These are phyloP conservation scores for Blastobotrys proliferans DNA, from an alignment of 1,139 yeast genomes.

Conservation along the genomic window DNA sequence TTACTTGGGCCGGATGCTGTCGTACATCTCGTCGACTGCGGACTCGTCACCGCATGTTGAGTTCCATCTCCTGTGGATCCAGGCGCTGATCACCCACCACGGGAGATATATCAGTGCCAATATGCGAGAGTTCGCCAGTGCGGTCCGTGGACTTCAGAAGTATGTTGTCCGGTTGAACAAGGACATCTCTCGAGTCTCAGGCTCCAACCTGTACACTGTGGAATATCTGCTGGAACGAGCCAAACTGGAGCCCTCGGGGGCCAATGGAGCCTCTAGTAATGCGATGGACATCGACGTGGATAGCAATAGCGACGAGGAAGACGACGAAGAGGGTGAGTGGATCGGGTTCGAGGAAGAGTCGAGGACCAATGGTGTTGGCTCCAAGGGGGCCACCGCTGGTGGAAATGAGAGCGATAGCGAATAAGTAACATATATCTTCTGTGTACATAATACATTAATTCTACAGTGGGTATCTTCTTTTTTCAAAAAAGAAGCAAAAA, in stretches of 20 bases:
- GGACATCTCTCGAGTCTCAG: slow-evolving; percentile 58
- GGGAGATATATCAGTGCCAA: slow-evolving; percentile 68
- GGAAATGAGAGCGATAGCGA: slow-evolving; percentile 5
- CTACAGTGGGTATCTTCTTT: no score
- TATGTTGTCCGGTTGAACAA: slow-evolving; percentile 72
- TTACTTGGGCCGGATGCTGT: slow-evolving; percentile 63
- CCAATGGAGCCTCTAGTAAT: no score
- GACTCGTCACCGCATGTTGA: slow-evolving; percentile 83
- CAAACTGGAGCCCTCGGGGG: slow-evolving; percentile 17
- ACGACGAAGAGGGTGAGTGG: slow-evolving; percentile 39
- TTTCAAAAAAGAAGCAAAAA: no score
- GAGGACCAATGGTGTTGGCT: slow-evolving; percentile 5
- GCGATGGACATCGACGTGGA: slow-evolving; percentile 25
- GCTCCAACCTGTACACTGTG: slow-evolving; percentile 54
- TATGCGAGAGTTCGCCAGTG: slow-evolving; percentile 60
- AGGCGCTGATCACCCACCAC: slow-evolving; percentile 60
- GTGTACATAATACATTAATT: no score
- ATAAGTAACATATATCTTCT: no score
- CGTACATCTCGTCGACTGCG: slow-evolving; percentile 66
- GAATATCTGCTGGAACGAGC: slow-evolving; percentile 33
- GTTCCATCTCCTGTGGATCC: slow-evolving; percentile 78
- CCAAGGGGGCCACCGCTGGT: slow-evolving; percentile 5
- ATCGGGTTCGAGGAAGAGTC: slow-evolving; percentile 34
- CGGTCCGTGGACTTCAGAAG: slow-evolving; percentile 69
- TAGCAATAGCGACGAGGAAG: slow-evolving; percentile 24